phyloP scores from a whole-genome alignment of 1,139 yeast species.

The Candida buenavistaensis region DNA sequence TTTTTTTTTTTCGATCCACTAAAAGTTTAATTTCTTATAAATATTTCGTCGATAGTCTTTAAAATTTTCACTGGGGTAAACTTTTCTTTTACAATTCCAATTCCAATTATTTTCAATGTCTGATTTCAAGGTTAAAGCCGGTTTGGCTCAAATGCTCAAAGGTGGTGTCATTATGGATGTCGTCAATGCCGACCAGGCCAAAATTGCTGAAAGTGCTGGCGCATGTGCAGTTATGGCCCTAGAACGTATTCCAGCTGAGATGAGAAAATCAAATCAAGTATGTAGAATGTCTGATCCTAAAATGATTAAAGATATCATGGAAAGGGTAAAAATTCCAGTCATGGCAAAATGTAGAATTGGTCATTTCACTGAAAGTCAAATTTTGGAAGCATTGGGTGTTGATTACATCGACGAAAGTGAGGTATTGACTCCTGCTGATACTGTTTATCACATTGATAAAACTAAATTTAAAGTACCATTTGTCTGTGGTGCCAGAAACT shows the following conservation, averaged over 20 bases:
- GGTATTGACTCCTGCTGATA: slow-evolving; percentile 82
- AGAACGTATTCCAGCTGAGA: slow-evolving; percentile 85
- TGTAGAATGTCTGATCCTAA: slow-evolving; percentile 88
- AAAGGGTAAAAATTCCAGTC: slow-evolving; percentile 70
- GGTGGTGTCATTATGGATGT: slow-evolving; percentile 64
- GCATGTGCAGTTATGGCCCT: slow-evolving; percentile 93
- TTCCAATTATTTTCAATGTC: slow-evolving; percentile 24
- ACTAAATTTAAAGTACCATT: slow-evolving; percentile 68
- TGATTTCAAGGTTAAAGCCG: slow-evolving; percentile 69
- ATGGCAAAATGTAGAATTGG: slow-evolving; percentile 92
- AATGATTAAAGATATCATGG: slow-evolving; percentile 77
- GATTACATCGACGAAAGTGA: slow-evolving; percentile 87
- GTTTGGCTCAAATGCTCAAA: slow-evolving; percentile 86
- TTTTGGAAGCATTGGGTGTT: slow-evolving; percentile 68
- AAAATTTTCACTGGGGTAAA: neutral
- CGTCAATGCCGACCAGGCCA: slow-evolving; percentile 48
- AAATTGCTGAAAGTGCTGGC: slow-evolving; percentile 79
- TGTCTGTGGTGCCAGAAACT: slow-evolving; percentile 83
- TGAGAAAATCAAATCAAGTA: slow-evolving; percentile 80
- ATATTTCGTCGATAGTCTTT: neutral
- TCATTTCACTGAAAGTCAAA: slow-evolving; percentile 81
- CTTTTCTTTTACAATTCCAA: neutral
- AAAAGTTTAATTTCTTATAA: neutral
- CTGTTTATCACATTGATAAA: slow-evolving; percentile 64
- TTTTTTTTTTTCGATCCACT: neutral